Conservation (phyloP, 1,139 yeast species). For the Zygosaccharomyces pseudobailii region DNA sequence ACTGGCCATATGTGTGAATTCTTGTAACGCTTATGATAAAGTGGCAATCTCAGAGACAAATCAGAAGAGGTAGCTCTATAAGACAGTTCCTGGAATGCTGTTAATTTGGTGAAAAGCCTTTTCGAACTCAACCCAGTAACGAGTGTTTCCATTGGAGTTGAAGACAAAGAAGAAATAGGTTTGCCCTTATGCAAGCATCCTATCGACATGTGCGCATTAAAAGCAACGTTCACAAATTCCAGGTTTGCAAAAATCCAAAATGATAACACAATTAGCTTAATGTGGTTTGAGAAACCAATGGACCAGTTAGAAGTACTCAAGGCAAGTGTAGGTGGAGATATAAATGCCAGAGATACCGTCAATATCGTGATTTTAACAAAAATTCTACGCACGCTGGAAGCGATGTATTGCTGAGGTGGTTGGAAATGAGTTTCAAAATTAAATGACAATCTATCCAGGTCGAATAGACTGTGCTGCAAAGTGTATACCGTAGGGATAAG, state of each 20-base stretch:
- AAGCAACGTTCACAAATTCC: slow-evolving; percentile 61
- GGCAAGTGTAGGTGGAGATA: slow-evolving; percentile 17
- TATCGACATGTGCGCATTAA: slow-evolving; percentile 67
- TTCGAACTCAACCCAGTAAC: slow-evolving; percentile 62
- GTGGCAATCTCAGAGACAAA: slow-evolving; percentile 45
- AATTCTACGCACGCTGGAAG: slow-evolving; percentile 17
- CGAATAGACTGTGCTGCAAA: slow-evolving; percentile 50
- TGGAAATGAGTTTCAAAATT: slow-evolving; percentile 37
- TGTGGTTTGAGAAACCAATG: slow-evolving; percentile 13
- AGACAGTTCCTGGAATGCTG: slow-evolving; percentile 74
- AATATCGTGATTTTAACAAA: slow-evolving; percentile 20
- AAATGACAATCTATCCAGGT: slow-evolving; percentile 57
- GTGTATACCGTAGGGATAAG: slow-evolving; percentile 47
- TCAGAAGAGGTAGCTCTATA: slow-evolving; percentile 50
- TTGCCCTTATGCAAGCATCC: slow-evolving; percentile 79
- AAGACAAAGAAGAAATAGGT: slow-evolving; percentile 60
- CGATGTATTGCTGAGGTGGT: slow-evolving; percentile 36
- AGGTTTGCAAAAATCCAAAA: slow-evolving; percentile 24
- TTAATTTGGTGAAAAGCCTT: slow-evolving; percentile 53
- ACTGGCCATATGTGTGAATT: slow-evolving; percentile 52
- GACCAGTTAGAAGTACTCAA: slow-evolving; percentile 11
- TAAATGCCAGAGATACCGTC: slow-evolving; percentile 11
- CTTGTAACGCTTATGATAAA: slow-evolving; percentile 49
- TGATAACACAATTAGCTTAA: slow-evolving; percentile 16
- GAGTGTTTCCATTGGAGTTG: slow-evolving; percentile 70